Percentiles rank a stretch among this genome's conserved stretches.
phyloP scores from a whole-genome alignment of 2,329 filamentous ascomycete genomes.

The Thielaviopsis cerberus region DNA sequence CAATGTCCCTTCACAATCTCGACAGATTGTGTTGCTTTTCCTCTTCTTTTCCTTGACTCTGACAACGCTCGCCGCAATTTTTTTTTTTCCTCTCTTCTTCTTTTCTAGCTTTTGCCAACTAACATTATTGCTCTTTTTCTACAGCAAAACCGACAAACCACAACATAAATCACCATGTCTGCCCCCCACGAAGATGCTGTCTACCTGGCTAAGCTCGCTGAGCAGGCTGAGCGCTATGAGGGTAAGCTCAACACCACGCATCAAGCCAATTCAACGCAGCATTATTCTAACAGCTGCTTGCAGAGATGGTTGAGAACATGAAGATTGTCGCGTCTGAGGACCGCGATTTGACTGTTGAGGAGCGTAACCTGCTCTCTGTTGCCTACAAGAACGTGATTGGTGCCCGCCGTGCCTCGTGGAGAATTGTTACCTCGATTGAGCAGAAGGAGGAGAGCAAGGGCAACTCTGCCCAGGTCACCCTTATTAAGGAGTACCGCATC shows the following conservation, averaged over 20 bases:
- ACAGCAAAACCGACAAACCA: constrained; percentile 6
- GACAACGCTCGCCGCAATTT: neutral
- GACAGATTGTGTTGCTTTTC: neutral
- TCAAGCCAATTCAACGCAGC: constrained; percentile 12
- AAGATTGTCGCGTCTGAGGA: constrained; percentile 87
- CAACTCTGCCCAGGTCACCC: constrained; percentile 71
- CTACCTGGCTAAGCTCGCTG: constrained; percentile 98
- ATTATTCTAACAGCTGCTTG: constrained; percentile 11
- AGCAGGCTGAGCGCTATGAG: constrained; percentile 99
- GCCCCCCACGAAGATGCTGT: constrained; percentile 72
- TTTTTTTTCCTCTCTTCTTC: neutral
- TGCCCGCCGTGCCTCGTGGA: constrained; percentile 90
- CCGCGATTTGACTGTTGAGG: constrained; percentile 71
- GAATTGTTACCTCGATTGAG: constrained; percentile 96
- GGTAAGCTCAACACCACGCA: constrained; percentile 33
- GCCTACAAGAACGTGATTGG: constrained; percentile 99
- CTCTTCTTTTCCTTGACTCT: neutral
- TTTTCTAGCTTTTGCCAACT: neutral
- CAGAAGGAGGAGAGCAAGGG: constrained; percentile 99
- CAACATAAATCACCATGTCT: constrained; percentile 51
- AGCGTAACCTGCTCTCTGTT: constrained; percentile 92
- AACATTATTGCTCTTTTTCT: neutral
- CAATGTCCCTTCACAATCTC: neutral
- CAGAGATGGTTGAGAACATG: constrained; percentile 99
- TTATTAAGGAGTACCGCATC: constrained; percentile 96